A percentile compares a stretch with the other conserved stretches of the same genome.
Conservation (phyloP, 306 rosid species). For the Pyrus bretschneideri region DNA sequence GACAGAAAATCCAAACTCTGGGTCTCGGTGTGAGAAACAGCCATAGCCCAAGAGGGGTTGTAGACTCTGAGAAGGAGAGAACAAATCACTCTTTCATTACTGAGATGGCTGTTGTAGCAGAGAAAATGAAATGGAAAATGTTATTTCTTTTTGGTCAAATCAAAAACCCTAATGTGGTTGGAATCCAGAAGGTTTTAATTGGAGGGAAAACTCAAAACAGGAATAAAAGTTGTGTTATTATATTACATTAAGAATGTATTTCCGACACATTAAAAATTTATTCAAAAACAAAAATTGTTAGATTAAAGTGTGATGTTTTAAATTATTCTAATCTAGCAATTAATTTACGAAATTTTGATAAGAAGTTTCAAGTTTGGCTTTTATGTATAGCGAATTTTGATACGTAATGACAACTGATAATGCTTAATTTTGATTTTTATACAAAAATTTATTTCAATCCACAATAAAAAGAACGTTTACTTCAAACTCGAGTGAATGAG, state of each 20-base stretch:
- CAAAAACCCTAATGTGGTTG: neutral
- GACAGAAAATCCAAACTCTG: conserved; percentile 18
- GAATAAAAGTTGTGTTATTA: too few relatives aligned
- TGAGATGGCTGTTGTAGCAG: neutral
- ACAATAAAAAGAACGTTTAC: too few relatives aligned
- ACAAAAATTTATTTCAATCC: too few relatives aligned
- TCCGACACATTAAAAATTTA: rapidly evolving
- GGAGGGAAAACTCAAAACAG: conserved; percentile 8
- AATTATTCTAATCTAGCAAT: too few relatives aligned
- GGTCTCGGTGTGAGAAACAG: conserved; percentile 4
- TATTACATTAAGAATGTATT: too few relatives aligned
- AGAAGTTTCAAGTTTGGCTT: too few relatives aligned
- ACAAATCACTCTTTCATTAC: neutral
- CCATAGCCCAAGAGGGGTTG: conserved; percentile 15
- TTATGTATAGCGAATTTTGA: too few relatives aligned
- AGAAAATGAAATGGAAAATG: neutral
- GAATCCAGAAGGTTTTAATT: neutral
- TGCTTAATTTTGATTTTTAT: too few relatives aligned
- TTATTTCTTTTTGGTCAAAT: too few relatives aligned
- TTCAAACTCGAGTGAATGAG: neutral
- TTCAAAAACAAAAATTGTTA: neutral
- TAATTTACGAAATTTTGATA: too few relatives aligned
- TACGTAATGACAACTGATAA: too few relatives aligned
- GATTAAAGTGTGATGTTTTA: rapidly evolving
- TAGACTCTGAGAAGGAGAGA: neutral